These are phyloP conservation scores for Drosera spatulata DNA, from an alignment of 179 eudicot species.

Conservation along the genomic window DNA sequence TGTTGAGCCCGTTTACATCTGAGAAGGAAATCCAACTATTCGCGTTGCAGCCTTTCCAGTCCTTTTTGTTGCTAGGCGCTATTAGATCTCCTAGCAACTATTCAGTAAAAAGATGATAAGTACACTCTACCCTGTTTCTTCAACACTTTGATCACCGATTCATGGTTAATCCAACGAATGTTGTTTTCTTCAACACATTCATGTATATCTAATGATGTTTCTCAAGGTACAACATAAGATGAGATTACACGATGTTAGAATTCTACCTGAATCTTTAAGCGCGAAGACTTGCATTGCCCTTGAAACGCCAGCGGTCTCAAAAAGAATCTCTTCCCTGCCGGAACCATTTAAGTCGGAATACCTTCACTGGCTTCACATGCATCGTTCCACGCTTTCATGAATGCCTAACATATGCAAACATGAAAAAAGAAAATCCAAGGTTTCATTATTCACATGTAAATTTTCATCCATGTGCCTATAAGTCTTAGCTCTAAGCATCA, in stretches of 20 bases:
- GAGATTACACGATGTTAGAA: not conserved
- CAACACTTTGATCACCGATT: no score
- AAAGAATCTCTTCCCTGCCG: slow-evolving; percentile 20
- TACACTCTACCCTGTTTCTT: no score
- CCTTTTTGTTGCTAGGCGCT: slow-evolving; percentile 28
- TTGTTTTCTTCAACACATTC: no score
- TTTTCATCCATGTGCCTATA: no score
- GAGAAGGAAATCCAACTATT: slow-evolving; percentile 42
- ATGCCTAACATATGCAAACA: slow-evolving; percentile 16
- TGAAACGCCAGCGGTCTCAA: slow-evolving; percentile 30
- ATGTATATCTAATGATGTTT: no score
- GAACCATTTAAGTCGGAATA: slow-evolving; percentile 12
- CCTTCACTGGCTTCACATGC: slow-evolving; percentile 19
- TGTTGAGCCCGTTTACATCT: slow-evolving; percentile 22
- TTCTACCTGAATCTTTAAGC: slow-evolving; percentile 21
- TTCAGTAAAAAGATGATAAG: not conserved
- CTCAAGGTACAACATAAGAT: no score
- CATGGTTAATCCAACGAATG: no score
- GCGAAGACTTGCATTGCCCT: slow-evolving; percentile 48
- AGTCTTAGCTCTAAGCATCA: no score
- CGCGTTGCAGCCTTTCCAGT: slow-evolving; percentile 21
- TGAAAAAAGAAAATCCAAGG: no score
- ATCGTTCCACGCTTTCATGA: slow-evolving; percentile 36
- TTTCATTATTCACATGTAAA: no score
- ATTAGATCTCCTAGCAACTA: slow-evolving; percentile 42